Conservation (phyloP, 352 stramenopile genomes). For the Blastocystis sp. region DNA sequence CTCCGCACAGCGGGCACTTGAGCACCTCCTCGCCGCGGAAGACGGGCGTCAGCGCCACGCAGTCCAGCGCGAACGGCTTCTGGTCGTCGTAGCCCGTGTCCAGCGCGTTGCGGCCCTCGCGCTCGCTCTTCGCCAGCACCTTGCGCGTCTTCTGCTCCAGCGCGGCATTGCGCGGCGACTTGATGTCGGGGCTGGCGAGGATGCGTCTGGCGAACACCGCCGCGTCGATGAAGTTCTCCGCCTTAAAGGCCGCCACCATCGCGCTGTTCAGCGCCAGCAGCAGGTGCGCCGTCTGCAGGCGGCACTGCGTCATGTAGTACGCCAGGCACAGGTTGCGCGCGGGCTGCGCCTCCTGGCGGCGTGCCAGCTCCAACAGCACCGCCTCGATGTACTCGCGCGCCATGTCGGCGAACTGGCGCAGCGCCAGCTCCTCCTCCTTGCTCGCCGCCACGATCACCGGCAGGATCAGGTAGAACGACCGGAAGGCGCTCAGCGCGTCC, state of each 20-base stretch:
- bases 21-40: slow-evolving; percentile 83
- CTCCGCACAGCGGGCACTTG: slow-evolving; percentile 90
- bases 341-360: slow-evolving; percentile 75
- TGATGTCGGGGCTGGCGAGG: slow-evolving; percentile 93
- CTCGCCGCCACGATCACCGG: slow-evolving; percentile 88
- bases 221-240: slow-evolving; percentile 97
- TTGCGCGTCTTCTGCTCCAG: slow-evolving; percentile 90
- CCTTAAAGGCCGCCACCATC: slow-evolving; percentile 98
- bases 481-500: slow-evolving; percentile 87
- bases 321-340: slow-evolving; percentile 90
- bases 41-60: slow-evolving; percentile 88
- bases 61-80: slow-evolving; percentile 91
- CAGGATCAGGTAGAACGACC: slow-evolving; percentile 87
- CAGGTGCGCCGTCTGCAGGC: slow-evolving; percentile 93
- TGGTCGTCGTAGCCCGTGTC: slow-evolving; percentile 93
- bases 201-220: slow-evolving; percentile 95
- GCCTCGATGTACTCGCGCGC: slow-evolving; percentile 94
- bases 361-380: slow-evolving; percentile 87
- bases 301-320: slow-evolving; percentile 98
- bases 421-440: slow-evolving; percentile 83
- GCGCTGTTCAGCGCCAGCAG: slow-evolving; percentile 95
- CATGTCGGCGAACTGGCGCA: slow-evolving; percentile 90
- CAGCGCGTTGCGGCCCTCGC: slow-evolving; percentile 95
- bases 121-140: slow-evolving; percentile 94
- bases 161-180: slow-evolving; percentile 87